Evolutionary conservation across 2,329 filamentous ascomycete genomes (phyloP), one percentile per base, ranked within the genome.

Genomic region (Aspergillus fumigatiaffinis): DNA sequence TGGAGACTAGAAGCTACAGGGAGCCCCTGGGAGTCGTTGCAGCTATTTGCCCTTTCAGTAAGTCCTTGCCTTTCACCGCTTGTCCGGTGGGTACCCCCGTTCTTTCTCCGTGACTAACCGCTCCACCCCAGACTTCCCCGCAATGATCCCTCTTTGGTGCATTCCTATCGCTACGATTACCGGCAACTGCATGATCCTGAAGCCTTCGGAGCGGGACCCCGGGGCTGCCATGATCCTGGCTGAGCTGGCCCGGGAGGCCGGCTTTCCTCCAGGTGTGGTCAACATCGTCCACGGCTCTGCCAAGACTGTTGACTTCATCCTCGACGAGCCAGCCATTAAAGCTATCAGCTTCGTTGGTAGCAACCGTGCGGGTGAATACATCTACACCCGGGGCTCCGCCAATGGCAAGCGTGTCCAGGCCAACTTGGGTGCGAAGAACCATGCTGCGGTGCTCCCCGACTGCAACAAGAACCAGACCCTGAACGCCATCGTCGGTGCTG

Each of bases 351-450:
- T 88, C 61, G 86, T 89, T 26, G 86, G 86, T 52, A 83, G 81
- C 76, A 88, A 88, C 79, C 82, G 82, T 69, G 86, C 85, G 8
- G 86, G 86, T 55, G 86, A 89, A 68, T 88, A 88, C 74, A 88
- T 89, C 72, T 88, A 82, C 75, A 77, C 79, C 44, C 83, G 85
- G 49, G 85, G 81, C n/a, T 85, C 84, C n/a, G 86, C 85, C 66
- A 85, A 87, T 56, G 86, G 86, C 62, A 89, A 88, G 77, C 84
- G 86, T 64, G 84, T 87, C 20, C 86, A 88, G 73, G 86, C 86
- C 68, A 88, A 88, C 73, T 72, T 88, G 56, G 86, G 86, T 32
- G 86, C 86, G 2, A 89, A 88, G 80, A 89, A 89, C 77, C 86
- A 88, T 70, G 85, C 85, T 47, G 84, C 84, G 50, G 80, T 89